phyloP scores from a whole-genome alignment of 2,329 filamentous ascomycete species.

The Diaporthe australafricana region DNA sequence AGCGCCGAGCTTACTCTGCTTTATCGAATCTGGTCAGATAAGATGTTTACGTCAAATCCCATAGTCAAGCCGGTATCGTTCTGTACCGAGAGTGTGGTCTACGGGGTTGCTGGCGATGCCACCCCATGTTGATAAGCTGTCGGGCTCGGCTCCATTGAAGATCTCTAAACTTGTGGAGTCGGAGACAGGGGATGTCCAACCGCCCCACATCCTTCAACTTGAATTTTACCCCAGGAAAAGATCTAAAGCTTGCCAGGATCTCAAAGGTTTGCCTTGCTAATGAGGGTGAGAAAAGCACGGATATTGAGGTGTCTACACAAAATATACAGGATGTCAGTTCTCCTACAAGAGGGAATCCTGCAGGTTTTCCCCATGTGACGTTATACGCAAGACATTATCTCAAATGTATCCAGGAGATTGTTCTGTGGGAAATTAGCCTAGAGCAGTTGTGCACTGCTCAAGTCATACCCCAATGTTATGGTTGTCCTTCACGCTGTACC shows the following conservation, averaged over 20 bases:
- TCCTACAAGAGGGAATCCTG: too few species aligned
- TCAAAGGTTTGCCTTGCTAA: not conserved
- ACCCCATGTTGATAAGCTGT: constrained; percentile 2
- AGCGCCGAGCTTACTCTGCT: not conserved
- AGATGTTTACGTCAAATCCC: not conserved
- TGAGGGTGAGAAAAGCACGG: not conserved
- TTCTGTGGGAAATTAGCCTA: too few species aligned
- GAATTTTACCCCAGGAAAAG: not conserved
- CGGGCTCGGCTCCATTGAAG: not conserved
- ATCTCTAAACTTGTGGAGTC: not conserved
- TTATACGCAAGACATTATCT: too few species aligned
- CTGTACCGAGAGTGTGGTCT: not conserved
- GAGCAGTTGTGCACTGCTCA: too few species aligned
- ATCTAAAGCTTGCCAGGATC: not conserved
- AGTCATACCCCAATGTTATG: too few species aligned
- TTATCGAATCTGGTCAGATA: not conserved
- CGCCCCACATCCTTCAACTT: constrained; percentile 1
- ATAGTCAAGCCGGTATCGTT: not conserved
- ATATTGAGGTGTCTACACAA: too few species aligned
- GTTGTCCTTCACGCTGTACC: too few species aligned
- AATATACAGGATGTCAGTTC: too few species aligned
- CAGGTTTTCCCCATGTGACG: too few species aligned
- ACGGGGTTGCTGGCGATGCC: not conserved
- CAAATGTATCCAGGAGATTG: too few species aligned
- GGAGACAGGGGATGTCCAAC: not conserved